Conservation (phyloP, 352 stramenopile genomes). For the Phytophthora rubi region DNA sequence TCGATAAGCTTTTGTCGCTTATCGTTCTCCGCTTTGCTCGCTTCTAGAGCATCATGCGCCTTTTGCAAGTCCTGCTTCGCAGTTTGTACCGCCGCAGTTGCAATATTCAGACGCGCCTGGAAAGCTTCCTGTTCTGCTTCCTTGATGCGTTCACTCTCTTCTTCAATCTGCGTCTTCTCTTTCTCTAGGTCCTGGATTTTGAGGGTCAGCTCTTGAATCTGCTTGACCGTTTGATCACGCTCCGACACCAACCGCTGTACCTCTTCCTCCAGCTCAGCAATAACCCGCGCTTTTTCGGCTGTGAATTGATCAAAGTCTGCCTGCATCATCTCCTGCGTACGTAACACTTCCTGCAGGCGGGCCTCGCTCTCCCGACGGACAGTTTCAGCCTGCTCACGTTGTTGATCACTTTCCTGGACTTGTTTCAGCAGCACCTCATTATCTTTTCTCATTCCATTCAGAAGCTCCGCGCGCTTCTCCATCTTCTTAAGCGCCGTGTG, state of each 20-base stretch:
- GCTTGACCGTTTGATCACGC: conserved; percentile 16
- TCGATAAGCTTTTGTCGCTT: conserved; percentile 34
- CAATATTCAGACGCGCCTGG: conserved; percentile 25
- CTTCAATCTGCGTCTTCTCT: conserved; percentile 28
- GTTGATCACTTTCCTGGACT: conserved; percentile 30
- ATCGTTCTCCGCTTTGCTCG: conserved; percentile 35
- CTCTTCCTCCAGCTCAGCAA: conserved; percentile 36
- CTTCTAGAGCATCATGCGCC: conserved; percentile 25
- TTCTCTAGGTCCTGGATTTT: conserved; percentile 33
- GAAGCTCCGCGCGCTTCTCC: conserved; percentile 77
- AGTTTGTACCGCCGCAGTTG: conserved; percentile 15
- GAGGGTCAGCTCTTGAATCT: conserved; percentile 25
- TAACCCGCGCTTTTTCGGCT: conserved; percentile 30
- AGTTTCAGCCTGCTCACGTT: conserved; percentile 22
- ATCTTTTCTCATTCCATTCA: conserved; percentile 83
- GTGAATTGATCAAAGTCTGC: conserved; percentile 48
- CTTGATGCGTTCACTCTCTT: conserved; percentile 24
- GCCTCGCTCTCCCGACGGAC: conserved; percentile 17
- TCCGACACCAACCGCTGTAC: conserved; percentile 12
- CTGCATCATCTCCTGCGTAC: conserved; percentile 40
- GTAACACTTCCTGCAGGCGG: conserved; percentile 38
- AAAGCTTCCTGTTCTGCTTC: conserved; percentile 34
- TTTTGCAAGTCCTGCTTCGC: conserved; percentile 34
- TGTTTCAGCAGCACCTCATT: conserved; percentile 55
- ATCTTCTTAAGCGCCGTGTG: conserved; percentile 83